Evolutionary conservation across 2,329 filamentous ascomycete genomes (phyloP).

Genomic region (Verticillium nonalfalfae): DNA sequence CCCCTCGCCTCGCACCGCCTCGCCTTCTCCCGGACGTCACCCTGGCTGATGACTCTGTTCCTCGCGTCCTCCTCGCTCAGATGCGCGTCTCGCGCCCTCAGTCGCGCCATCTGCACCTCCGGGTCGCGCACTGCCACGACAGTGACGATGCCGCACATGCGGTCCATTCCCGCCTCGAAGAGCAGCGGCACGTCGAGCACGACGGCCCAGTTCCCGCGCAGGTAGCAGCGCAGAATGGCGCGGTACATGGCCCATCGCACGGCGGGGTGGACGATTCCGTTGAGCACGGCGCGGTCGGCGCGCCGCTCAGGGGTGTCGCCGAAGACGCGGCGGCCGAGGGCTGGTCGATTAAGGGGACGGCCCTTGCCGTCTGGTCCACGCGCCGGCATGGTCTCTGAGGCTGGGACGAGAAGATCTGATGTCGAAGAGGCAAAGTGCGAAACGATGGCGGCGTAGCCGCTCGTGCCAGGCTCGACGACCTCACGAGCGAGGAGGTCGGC

Average conservation of each 20-base stretch:
- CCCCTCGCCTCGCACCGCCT: conserved; percentile 62
- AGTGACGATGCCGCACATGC: conserved; percentile 75
- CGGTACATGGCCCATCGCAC: conserved; percentile 79
- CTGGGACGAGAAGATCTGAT: conserved; percentile 72
- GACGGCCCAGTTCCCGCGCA: conserved; percentile 77
- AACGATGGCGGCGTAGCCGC: conserved; percentile 78
- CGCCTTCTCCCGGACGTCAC: conserved; percentile 79
- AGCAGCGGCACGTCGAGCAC: conserved; percentile 88
- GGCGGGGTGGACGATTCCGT: conserved; percentile 87
- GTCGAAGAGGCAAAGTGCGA: conserved; percentile 74
- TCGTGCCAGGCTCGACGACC: conserved; percentile 88
- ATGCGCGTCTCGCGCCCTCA: conserved; percentile 71
- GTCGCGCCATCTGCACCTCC: conserved; percentile 71
- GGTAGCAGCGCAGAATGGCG: conserved; percentile 64
- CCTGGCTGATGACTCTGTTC: conserved; percentile 81
- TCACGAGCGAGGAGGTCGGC: conserved; percentile 88
- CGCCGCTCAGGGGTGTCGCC: conserved; percentile 65
- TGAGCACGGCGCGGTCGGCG: conserved; percentile 70
- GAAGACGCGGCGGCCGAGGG: conserved; percentile 80
- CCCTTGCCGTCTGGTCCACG: conserved; percentile 55
- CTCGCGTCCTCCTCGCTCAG: conserved; percentile 79
- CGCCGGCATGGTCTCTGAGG: conserved; percentile 43
- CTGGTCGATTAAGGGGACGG: conserved; percentile 75
- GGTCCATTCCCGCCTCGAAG: conserved; percentile 83
- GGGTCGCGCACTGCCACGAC: conserved; percentile 83